Base-by-base conservation (phyloP, 768 basidiomycete species). In the Coprinellus aureogranulatus region DNA sequence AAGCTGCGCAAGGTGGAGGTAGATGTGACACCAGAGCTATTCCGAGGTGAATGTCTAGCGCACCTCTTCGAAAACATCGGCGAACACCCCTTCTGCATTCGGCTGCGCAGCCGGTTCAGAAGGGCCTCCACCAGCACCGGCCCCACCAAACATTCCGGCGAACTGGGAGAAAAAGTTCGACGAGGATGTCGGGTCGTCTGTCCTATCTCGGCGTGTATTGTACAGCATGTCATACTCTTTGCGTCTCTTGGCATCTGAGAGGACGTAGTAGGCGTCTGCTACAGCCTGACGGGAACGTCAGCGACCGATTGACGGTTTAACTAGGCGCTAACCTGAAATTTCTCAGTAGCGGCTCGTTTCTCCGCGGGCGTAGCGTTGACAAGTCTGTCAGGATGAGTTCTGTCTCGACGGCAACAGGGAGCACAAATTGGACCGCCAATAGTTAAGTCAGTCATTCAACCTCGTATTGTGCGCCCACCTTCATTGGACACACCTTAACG, bases 241-340 rank as follows among this genome's bases (percentile, higher is more conserved):
- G 57, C 88, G 82, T 57, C 89, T 79, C 42, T 79, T 77, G 3
- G 86, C 72, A 70, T 97, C 92, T 2, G 91, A 93, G 37, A 98
- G 83, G 26, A 95, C 90, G 68, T 92, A 97, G 74, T 96, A 96
- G 18, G 94, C 94, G 70, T 97, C 94, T 53, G 94, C 93, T 61
- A 97, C 87, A 8, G 89, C 85, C 89, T 89, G 67, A 34, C n/a
- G 49, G 27, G 16, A 39, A 30, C 18, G 39, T 60, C 30, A 60
- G 37, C n/a, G 27, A 50, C 34, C 27, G 30, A 52, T 34, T 6
- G 34, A 14, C 34, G 34, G 34, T 34, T 34, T 34, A 6, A 14
- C 34, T 34, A 52, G 44, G 11, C n/a, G 22, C 4, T 61, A 22
- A 86, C 91, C 78, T 94, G 92, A 70, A 95, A 96, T 55, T 80